Conservation (phyloP, 345 rosid species). For the Hypericum perforatum region DNA sequence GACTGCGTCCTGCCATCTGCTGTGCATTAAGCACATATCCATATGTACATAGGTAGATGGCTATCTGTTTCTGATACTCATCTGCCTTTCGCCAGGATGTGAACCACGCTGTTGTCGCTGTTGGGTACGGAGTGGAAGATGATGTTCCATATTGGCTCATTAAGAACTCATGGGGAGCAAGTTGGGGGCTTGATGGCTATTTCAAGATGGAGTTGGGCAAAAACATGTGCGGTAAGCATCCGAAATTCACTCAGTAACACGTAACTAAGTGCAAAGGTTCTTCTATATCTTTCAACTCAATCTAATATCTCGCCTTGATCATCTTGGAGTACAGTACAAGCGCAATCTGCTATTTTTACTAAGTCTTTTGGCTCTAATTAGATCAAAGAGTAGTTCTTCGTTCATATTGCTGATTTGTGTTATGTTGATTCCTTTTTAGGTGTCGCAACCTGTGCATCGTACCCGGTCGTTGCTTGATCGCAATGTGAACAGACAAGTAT, state of each 20-base stretch:
- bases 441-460: slow-evolving; percentile 86
- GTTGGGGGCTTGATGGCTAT: slow-evolving; percentile 79
- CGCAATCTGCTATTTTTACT: background rate
- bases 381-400: background rate
- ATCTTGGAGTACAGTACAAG: background rate
- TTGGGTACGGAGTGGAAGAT: slow-evolving; percentile 81
- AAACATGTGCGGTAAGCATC: slow-evolving; percentile 89
- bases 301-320: no score
- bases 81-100: slow-evolving; percentile 52
- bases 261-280: no score
- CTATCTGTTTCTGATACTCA: background rate
- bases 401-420: background rate
- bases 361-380: background rate
- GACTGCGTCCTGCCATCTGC: no score
- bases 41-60: no score
- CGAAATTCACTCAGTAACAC: no score
- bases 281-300: no score
- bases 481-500: background rate
- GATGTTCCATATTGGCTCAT: slow-evolving; percentile 82
- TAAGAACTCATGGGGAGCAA: slow-evolving; percentile 85
- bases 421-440: slow-evolving; percentile 36
- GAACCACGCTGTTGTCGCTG: slow-evolving; percentile 95
- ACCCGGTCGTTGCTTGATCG: slow-evolving; percentile 54
- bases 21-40: no score
- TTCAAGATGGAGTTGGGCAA: slow-evolving; percentile 94